Base-by-base conservation (phyloP, 805 yeast genomes). In the Saccharomycopsis javanensis region DNA sequence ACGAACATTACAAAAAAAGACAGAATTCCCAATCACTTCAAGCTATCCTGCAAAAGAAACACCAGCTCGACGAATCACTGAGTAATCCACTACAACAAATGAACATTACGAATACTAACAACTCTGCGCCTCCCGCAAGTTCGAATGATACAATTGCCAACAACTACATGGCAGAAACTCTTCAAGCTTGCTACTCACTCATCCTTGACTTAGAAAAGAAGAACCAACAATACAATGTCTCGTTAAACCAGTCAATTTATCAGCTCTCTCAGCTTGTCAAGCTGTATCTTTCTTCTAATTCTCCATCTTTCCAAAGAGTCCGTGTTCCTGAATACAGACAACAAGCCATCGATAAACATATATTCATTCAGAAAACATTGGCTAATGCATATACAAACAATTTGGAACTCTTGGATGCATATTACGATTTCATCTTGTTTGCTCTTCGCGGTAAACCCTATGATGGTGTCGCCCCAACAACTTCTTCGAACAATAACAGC, bases 401-500 rank as follows among this genome's bases (percentile, higher is more conserved):
- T 28, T 46, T 60, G 11, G 61, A 60, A 30, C 50, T 60, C 4
- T 46, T 60, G 25, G 63, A 60, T 37, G 59, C 63, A 2, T 60
- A 60, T 30, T 60, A 60, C 34, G 63, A 60, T 30, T 60, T 60
- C 35, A 58, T 60, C 3, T 51, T 58, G 15, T 60, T 58, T 45
- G 50, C 56, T 16, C 42, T 60, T 8, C 46, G 63, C 7, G 50
- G 42, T 11, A 18, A 27, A n/a, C 46, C 54, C 10, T 25, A 42
- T 56, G 20, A 16, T 31, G 45, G 34, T 23, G 53, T 18, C 35
- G 27, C 48, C 15, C 25, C 30, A 37, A 50, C 16, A 18, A 38
- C 50, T 37, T 18, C 48, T 13, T 18, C 16, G 58, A 54, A 65
- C 60, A 67, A 58, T 63, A 62, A 64, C 62, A 48, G 66, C 68